These are phyloP conservation scores for Eucalyptus curtisii DNA, from an alignment of 345 rosid genomes.

Conservation along the genomic window DNA sequence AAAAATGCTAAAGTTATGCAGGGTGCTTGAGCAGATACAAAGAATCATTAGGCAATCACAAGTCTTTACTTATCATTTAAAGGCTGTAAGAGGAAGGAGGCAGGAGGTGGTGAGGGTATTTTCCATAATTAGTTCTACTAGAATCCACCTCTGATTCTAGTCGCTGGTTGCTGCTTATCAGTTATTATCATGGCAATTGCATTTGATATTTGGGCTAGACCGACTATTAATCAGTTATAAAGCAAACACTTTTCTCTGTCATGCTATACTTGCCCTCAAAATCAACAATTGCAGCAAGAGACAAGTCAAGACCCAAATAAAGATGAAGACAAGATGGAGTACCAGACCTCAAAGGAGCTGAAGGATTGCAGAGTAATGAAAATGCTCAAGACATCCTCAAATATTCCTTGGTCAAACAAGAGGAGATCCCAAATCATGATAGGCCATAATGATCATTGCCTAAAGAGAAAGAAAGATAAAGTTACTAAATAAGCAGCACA, in stretches of 20 bases:
- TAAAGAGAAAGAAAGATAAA: constrained; percentile 2
- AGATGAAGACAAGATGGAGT: neutral
- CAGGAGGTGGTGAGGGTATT: neutral
- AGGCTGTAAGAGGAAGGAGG: neutral
- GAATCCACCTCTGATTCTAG: neutral
- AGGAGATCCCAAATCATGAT: constrained; percentile 86
- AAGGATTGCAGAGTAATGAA: constrained; percentile 79
- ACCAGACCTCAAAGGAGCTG: constrained; percentile 58
- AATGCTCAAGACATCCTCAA: constrained; percentile 87
- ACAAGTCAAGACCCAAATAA: neutral
- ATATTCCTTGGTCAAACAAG: constrained; percentile 50
- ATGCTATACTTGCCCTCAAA: neutral
- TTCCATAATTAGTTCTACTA: neutral
- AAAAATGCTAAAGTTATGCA: neutral
- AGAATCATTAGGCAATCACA: neutral
- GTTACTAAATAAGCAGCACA: neutral
- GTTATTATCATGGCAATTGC: neutral
- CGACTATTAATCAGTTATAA: neutral
- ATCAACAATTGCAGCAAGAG: neutral
- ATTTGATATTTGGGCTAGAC: neutral
- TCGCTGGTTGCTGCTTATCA: neutral
- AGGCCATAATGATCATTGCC: constrained; percentile 94
- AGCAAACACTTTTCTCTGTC: neutral
- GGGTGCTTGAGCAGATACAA: neutral
- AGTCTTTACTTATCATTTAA: neutral